Base-by-base conservation (phyloP, 768 basidiomycete species). In the Myochromella boudieri region DNA sequence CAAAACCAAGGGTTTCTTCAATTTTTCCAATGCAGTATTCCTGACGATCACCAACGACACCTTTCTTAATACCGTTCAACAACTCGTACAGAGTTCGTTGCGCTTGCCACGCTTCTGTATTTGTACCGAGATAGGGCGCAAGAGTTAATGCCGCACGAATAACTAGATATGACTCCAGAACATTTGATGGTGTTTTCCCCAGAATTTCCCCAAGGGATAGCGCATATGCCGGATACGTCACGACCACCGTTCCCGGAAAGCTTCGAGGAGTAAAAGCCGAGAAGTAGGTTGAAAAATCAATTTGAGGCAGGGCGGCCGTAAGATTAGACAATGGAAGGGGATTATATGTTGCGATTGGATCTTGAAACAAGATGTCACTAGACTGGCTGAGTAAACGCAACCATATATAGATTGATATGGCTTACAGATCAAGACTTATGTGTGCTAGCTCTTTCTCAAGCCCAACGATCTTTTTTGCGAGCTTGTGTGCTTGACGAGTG, bases 321-420 rank as follows among this genome's bases (percentile, higher is more conserved):
- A 98, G 77, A 29, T 87, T 84, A 12, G 77, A 72, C 44, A 93
- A 70, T 2, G 79, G 71, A 32, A 79, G 74, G 5, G 92, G 93
- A 62, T 98, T 98, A 67, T 99, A 97, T 0, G 91, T 88, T 36
- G 75, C 84, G 37, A 91, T 72, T 2, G 95, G 95, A 62, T 97
- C 86, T 63, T 85, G 82, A 50, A 79, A 75, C 36, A 88, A 68
- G 25, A 84, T 72, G 58, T 85, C 87, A 20, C 84, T 86, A 51
- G 22, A 22, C 10, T 28, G 12, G 14, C 18, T 52, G 20, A 39
- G 32, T 44, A 26, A 36, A 34, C 20, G n/a, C 21, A 4, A 34
- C 18, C 14, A 34, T 7, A 34, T 12, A n/a, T 25, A 24, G 8
- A 42, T 20, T 2, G 15, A 26, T 12, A 18, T 15, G 14, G 64